Percentiles rank a stretch among this genome's conserved stretches.
Evolutionary conservation across 202 grass and related monocot genomes (phyloP).

Genomic region (Eragrostis tef): DNA sequence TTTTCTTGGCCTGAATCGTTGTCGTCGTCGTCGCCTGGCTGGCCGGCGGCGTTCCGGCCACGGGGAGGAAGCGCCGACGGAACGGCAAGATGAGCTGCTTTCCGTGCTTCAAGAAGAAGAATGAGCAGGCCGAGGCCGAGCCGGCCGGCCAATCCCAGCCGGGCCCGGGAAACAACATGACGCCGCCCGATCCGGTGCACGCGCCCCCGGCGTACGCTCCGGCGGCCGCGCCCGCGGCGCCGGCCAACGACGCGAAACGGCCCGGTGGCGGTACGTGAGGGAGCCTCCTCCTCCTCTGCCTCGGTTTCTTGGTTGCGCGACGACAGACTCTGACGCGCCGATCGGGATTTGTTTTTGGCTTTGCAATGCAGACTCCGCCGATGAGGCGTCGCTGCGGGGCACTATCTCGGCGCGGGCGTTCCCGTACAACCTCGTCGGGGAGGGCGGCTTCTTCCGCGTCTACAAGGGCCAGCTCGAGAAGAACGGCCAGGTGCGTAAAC

Average conservation of each 20-base stretch:
- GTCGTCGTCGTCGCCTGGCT: neutral
- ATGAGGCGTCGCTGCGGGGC: slow-evolving; percentile 33
- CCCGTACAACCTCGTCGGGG: slow-evolving; percentile 84
- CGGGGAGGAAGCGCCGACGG: slow-evolving; percentile 31
- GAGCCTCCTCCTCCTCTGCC: too few relatives aligned
- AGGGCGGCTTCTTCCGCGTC: slow-evolving; percentile 94
- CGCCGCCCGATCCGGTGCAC: slow-evolving; percentile 26
- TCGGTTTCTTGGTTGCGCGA: neutral
- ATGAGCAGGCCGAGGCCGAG: neutral
- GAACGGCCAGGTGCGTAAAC: slow-evolving; percentile 62
- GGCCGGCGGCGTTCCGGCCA: slow-evolving; percentile 30
- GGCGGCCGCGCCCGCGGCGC: neutral
- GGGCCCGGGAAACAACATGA: slow-evolving; percentile 36
- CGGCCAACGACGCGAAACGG: slow-evolving; percentile 2
- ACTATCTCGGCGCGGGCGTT: slow-evolving; percentile 77
- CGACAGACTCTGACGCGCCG: neutral
- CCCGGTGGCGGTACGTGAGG: slow-evolving; percentile 29
- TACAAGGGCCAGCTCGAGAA: slow-evolving; percentile 85
- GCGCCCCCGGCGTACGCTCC: neutral
- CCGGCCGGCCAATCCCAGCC: neutral
- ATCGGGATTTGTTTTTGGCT: neutral
- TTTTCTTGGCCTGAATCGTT: neutral
- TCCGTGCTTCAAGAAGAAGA: slow-evolving; percentile 73
- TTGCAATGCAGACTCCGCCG: slow-evolving; percentile 44
- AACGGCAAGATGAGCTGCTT: slow-evolving; percentile 80